A percentile compares a stretch with the other conserved stretches of the same genome.
phyloP scores from a whole-genome alignment of 495 filamentous ascomycete genomes.

The Aspergillus leporis region DNA sequence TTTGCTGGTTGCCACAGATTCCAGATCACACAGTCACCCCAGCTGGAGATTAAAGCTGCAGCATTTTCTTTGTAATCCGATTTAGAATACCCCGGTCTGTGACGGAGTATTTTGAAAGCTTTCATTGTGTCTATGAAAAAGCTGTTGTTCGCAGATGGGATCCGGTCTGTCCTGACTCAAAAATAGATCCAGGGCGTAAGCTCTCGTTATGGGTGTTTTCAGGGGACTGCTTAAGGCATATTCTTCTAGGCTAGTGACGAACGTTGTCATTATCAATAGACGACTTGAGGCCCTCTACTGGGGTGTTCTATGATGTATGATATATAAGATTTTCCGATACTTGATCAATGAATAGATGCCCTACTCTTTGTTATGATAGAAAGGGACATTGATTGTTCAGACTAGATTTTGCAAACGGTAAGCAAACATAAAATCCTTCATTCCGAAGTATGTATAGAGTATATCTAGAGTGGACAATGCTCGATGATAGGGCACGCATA shows the following conservation, averaged over 20 bases:
- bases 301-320: no score
- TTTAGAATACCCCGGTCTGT: slow-evolving; percentile 11
- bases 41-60: slow-evolving; percentile 20
- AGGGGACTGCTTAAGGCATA: background rate
- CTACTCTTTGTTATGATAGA: no score
- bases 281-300: no score
- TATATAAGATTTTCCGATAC: no score
- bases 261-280: no score
- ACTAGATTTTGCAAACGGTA: no score
- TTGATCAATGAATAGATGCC: no score
- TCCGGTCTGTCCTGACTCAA: slow-evolving; percentile 13
- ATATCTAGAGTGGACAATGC: no score
- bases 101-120: slow-evolving; percentile 13
- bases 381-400: no score
- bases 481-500: background rate
- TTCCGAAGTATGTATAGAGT: no score
- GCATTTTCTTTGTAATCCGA: slow-evolving; percentile 23
- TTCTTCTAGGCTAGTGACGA: background rate
- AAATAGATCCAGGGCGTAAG: background rate
- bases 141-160: slow-evolving; percentile 22
- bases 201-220: background rate
- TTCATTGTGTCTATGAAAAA: slow-evolving; percentile 24
- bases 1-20: slow-evolving; percentile 27
- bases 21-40: slow-evolving; percentile 15
- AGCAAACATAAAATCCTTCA: no score